Conservation (phyloP, 1,284 basidiomycete genomes). For the Meripilus lineatus region DNA sequence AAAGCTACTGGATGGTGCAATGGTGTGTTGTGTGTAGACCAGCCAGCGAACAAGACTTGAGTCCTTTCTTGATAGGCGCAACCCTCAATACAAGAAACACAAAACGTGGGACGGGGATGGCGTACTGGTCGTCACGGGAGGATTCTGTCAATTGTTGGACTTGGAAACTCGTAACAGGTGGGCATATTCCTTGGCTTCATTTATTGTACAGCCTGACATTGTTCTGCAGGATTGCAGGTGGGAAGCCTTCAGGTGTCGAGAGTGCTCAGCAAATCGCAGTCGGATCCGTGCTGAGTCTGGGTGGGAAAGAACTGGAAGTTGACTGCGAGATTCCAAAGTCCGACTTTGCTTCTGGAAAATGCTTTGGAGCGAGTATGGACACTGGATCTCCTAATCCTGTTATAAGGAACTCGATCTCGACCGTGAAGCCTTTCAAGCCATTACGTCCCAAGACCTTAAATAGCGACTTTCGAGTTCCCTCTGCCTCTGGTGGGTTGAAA, state of each 20-base stretch:
- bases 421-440: constrained; percentile 42
- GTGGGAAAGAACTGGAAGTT: constrained; percentile 66
- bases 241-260: constrained; percentile 29
- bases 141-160: constrained; percentile 49
- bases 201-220: constrained; percentile 2
- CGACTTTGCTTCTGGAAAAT: constrained; percentile 62
- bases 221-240: constrained; percentile 20
- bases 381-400: constrained; percentile 18
- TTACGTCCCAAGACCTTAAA: constrained; percentile 32
- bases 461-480: constrained; percentile 22
- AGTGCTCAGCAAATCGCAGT: constrained; percentile 32
- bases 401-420: constrained; percentile 17
- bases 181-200: constrained; percentile 35
- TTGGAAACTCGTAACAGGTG: constrained; percentile 50
- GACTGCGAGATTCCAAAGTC: constrained; percentile 50
- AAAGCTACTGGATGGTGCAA: constrained; percentile 65
- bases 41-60: constrained; percentile 1
- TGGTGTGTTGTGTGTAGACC: constrained; percentile 37
- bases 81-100: constrained; percentile 79
- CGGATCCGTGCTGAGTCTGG: constrained; percentile 55
- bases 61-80: constrained; percentile 46
- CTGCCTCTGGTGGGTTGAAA: constrained; percentile 19
- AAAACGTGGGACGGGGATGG: constrained; percentile 91
- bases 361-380: constrained; percentile 44
- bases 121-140: constrained; percentile 50